Evolutionary conservation across 2,329 filamentous ascomycete genomes (phyloP).

Genomic region (Calonectria pseudoturangicola): DNA sequence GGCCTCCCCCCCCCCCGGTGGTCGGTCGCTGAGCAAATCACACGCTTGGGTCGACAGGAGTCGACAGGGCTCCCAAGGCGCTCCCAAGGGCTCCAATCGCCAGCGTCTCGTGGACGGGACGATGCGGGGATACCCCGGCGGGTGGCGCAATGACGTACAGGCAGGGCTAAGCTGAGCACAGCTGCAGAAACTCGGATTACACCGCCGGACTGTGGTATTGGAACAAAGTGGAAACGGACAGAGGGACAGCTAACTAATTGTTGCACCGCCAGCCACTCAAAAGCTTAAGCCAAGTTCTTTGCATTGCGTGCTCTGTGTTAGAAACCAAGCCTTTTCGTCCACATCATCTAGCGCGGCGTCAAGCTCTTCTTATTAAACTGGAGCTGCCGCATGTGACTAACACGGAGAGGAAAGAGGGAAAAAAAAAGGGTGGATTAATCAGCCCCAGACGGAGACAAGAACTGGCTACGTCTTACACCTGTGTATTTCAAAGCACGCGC

Average conservation of each 20-base stretch:
- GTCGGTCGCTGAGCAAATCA: constrained; percentile 35
- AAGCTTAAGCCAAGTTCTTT: constrained; percentile 1
- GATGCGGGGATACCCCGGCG: constrained; percentile 42
- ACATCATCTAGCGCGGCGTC: constrained; percentile 19
- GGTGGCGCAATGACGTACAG: constrained; percentile 43
- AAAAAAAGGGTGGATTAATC: constrained; percentile 31
- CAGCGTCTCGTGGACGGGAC: constrained; percentile 41
- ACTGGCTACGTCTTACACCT: not conserved
- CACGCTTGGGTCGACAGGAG: constrained; percentile 24
- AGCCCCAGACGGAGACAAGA: constrained; percentile 2
- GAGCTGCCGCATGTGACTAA: constrained; percentile 21
- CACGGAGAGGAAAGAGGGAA: not conserved
- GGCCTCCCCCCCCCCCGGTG: not conserved
- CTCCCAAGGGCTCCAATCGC: constrained; percentile 27
- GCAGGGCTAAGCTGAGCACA: constrained; percentile 2
- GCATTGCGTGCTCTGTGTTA: constrained; percentile 21
- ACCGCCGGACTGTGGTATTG: constrained; percentile 8
- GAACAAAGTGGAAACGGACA: constrained; percentile 2
- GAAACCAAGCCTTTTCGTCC: constrained; percentile 12
- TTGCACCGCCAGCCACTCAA: not conserved
- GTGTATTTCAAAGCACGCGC: constrained; percentile 28
- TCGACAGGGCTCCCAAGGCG: too few species aligned
- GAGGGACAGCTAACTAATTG: not conserved
- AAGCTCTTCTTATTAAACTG: constrained; percentile 25
- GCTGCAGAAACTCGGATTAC: not conserved